Evolutionary conservation across 2,329 filamentous ascomycete species (phyloP).

Genomic region (Penicillium sp.): DNA sequence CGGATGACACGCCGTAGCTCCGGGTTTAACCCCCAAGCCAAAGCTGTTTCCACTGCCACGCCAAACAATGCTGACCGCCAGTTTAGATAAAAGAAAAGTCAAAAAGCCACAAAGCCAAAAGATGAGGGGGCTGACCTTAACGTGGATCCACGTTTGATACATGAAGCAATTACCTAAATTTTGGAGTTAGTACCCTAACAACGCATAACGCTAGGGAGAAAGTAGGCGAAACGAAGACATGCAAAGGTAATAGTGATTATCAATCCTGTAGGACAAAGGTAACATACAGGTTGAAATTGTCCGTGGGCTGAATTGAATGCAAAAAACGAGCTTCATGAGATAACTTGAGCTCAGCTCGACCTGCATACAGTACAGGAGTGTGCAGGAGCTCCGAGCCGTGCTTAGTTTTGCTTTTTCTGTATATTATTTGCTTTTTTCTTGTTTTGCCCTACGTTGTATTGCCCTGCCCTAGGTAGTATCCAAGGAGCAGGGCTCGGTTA

Average conservation of each 20-base stretch:
- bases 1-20: conserved; percentile 3
- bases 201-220: neutral
- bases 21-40: neutral
- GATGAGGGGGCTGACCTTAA: neutral
- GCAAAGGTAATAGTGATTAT: neutral
- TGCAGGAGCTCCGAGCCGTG: neutral
- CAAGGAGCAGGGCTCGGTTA: neutral
- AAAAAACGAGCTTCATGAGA: neutral
- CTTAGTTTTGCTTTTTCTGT: neutral
- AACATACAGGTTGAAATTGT: conserved; percentile 1
- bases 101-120: neutral
- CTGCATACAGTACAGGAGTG: neutral
- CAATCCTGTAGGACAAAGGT: neutral
- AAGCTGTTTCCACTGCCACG: neutral
- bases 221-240: neutral
- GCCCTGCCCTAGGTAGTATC: neutral
- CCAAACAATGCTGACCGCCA: conserved; percentile 15
- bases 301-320: neutral
- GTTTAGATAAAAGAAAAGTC: conserved; percentile 1
- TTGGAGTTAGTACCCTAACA: neutral
- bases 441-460: neutral
- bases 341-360: conserved; percentile 3
- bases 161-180: neutral
- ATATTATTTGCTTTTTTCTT: neutral
- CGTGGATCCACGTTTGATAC: neutral